Conservation (phyloP, 345 rosid species). For the Populus pruinosa region DNA sequence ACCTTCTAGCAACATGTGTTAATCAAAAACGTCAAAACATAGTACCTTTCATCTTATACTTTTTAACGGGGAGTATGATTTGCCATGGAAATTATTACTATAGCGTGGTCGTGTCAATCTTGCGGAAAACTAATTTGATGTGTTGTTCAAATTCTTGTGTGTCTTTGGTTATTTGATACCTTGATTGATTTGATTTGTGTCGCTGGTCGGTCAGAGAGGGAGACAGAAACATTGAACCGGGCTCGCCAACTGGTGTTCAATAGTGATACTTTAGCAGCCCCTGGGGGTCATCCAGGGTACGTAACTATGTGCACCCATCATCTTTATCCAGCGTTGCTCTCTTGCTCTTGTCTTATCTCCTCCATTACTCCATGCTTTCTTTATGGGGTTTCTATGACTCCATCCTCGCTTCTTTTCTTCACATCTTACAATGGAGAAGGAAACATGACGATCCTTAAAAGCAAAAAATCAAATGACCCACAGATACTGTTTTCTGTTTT, state of each 20-base stretch:
- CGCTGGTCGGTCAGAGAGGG: constrained; percentile 65
- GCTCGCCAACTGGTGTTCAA: constrained; percentile 96
- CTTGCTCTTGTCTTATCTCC: neutral
- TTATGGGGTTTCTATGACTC: neutral
- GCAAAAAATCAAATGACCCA: neutral
- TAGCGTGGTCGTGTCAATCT: constrained; percentile 35
- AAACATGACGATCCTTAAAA: neutral
- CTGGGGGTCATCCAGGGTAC: constrained; percentile 46
- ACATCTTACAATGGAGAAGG: neutral
- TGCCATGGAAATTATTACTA: constrained; percentile 7
- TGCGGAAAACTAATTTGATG: constrained; percentile 25
- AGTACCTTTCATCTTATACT: neutral
- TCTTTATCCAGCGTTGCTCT: neutral
- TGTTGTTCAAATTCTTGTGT: constrained; percentile 22
- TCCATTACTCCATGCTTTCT: neutral
- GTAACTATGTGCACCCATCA: neutral
- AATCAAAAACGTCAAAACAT: neutral
- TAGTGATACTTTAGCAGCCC: constrained; percentile 59
- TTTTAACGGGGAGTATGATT: neutral
- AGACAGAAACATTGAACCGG: constrained; percentile 94
- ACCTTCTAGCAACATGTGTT: neutral
- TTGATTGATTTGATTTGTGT: constrained; percentile 24
- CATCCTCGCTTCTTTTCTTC: neutral
- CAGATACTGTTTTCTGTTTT: constrained; percentile 1
- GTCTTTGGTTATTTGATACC: neutral